These are phyloP conservation scores for Phytopythium aichiense DNA, from an alignment of 352 stramenopile genomes.

Conservation along the genomic window DNA sequence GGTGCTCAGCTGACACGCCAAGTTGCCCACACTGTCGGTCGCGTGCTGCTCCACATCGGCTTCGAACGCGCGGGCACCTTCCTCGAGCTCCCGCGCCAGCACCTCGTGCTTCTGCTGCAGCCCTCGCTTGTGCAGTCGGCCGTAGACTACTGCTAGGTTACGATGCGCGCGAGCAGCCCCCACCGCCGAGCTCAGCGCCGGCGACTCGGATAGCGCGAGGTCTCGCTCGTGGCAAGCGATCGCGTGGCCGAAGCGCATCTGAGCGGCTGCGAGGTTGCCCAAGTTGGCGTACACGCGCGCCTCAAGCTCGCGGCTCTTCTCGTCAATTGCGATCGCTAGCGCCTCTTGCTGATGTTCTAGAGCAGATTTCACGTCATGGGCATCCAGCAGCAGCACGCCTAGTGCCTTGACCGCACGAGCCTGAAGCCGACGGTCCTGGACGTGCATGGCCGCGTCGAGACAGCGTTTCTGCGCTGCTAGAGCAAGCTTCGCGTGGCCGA, in stretches of 20 bases:
- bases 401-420: slow-evolving; percentile 61
- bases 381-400: slow-evolving; percentile 54
- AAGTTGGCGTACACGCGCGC: slow-evolving; percentile 75
- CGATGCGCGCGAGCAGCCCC: slow-evolving; percentile 55
- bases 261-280: slow-evolving; percentile 56
- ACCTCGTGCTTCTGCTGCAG: slow-evolving; percentile 41
- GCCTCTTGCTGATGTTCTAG: slow-evolving; percentile 66
- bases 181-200: slow-evolving; percentile 37
- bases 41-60: slow-evolving; percentile 45
- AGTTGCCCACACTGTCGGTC: slow-evolving; percentile 47
- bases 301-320: slow-evolving; percentile 59
- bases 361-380: slow-evolving; percentile 30
- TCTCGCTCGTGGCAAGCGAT: slow-evolving; percentile 62
- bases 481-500: slow-evolving; percentile 24
- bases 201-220: slow-evolving; percentile 30
- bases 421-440: slow-evolving; percentile 34
- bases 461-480: slow-evolving; percentile 43
- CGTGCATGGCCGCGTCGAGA: slow-evolving; percentile 36
- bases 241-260: slow-evolving; percentile 52
- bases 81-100: slow-evolving; percentile 15
- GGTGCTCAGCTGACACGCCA: slow-evolving; percentile 49
- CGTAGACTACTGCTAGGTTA: slow-evolving; percentile 68
- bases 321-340: slow-evolving; percentile 38
- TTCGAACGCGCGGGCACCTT: slow-evolving; percentile 33
- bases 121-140: slow-evolving; percentile 38